These are phyloP conservation scores for Echeveria elegans DNA, from an alignment of 164 flowering plant genomes.

Conservation along the genomic window DNA sequence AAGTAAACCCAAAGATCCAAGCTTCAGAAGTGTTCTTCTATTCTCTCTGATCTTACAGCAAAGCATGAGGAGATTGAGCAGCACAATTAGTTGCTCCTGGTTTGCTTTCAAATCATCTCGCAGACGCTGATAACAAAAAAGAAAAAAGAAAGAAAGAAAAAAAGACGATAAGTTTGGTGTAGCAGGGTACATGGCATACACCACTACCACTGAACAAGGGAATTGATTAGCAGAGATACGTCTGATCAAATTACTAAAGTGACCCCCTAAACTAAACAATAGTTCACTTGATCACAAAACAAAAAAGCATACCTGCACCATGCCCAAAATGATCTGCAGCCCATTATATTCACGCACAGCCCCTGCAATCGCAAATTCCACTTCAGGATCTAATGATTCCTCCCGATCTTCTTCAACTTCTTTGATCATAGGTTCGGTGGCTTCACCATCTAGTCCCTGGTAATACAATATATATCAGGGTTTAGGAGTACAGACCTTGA, in stretches of 20 bases:
- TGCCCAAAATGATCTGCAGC: constrained; percentile 75
- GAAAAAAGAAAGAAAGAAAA: not conserved
- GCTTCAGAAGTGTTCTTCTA: constrained; percentile 61
- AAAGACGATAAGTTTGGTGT: not conserved
- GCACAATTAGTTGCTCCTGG: constrained; percentile 80
- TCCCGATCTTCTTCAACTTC: constrained; percentile 97
- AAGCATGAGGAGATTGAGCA: constrained; percentile 83
- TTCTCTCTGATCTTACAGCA: constrained; percentile 98
- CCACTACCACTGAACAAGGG: no score
- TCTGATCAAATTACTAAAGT: not conserved
- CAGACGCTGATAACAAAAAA: constrained; percentile 40
- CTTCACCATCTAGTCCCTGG: constrained; percentile 99
- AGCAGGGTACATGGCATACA: not conserved
- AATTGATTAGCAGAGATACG: no score
- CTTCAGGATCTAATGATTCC: constrained; percentile 95
- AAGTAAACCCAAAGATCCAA: constrained; percentile 79
- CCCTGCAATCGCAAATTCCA: constrained; percentile 97
- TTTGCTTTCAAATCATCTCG: constrained; percentile 86
- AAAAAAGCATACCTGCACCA: constrained; percentile 93
- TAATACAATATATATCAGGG: constrained; percentile 2
- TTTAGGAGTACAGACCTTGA: not conserved
- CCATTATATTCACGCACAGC: constrained; percentile 94
- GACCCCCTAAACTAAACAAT: not conserved
- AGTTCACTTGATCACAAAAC: constrained; percentile 11
- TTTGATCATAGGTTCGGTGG: constrained; percentile 99